Conservation (phyloP, 768 basidiomycete genomes). For the Tulasnella sp. region DNA sequence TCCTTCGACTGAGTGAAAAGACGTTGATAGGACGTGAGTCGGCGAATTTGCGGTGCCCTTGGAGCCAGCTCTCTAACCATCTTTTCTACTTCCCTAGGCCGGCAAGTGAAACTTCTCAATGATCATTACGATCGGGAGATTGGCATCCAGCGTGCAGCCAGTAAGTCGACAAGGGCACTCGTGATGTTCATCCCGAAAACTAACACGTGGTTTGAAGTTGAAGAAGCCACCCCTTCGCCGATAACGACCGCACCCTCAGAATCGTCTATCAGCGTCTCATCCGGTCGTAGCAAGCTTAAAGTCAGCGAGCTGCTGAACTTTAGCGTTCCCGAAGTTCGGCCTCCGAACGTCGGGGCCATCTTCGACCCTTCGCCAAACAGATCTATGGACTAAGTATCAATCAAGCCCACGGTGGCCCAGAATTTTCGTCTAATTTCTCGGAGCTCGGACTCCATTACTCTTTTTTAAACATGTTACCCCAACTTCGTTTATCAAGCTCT, state of each 20-base stretch:
- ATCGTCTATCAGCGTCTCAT: neutral
- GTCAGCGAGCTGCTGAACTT: constrained; percentile 1
- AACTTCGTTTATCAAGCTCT: neutral
- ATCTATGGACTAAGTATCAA: neutral
- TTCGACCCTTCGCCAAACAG: neutral
- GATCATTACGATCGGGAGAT: neutral
- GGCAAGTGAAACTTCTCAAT: neutral
- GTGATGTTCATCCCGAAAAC: too few relatives aligned
- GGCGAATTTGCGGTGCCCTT: neutral
- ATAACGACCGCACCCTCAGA: neutral
- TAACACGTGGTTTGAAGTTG: neutral
- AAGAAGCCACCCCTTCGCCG: neutral
- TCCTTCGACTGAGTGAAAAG: constrained; percentile 7
- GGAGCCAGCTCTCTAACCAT: neutral
- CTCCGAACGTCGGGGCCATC: neutral
- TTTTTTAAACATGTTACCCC: neutral
- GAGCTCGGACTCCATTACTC: neutral
- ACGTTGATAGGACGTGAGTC: constrained; percentile 13
- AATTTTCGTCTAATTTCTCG: neutral
- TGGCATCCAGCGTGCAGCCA: neutral
- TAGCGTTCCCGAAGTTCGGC: neutral
- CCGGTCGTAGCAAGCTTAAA: neutral
- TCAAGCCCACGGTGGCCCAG: neutral
- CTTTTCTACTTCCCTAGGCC: neutral
- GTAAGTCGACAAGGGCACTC: neutral